phyloP scores from a whole-genome alignment of 78 protist genomes.

The Capsaspora owczarzaki region DNA sequence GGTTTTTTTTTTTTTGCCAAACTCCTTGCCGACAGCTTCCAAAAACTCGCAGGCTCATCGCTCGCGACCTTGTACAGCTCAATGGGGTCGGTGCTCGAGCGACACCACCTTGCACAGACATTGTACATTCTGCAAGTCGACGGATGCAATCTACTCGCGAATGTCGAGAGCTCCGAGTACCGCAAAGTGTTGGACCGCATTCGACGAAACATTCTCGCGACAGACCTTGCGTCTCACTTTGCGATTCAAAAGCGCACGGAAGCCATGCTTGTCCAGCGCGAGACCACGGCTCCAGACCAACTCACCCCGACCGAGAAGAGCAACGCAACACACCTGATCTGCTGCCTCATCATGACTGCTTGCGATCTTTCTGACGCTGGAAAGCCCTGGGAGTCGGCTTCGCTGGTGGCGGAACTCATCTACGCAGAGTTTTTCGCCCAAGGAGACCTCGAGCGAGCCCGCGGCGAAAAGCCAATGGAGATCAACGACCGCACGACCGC shows the following conservation, averaged over 20 bases:
- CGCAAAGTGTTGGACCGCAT: neutral
- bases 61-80: slow-evolving; percentile 1
- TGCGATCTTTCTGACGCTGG: neutral
- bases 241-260: no score
- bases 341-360: slow-evolving; percentile 6
- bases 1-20: no score
- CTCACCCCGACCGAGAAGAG: no score
- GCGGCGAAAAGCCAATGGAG: neutral
- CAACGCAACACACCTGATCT: no score
- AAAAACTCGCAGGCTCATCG: neutral
- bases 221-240: slow-evolving; percentile 9
- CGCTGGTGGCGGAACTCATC: neutral
- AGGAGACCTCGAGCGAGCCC: neutral
- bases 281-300: no score
- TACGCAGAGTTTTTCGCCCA: slow-evolving; percentile 8
- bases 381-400: neutral
- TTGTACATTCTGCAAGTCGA: neutral
- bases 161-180: neutral
- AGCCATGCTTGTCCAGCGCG: no score
- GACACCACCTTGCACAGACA: slow-evolving; percentile 10
- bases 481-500: neutral
- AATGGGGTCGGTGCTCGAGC: slow-evolving; percentile 5
- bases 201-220: neutral
- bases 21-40: no score
- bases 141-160: neutral